Evolutionary conservation across 192 early-diverging fungal species (phyloP), one percentile per base, ranked within the genome.

Genomic region (Globomyces pollinis-pini): DNA sequence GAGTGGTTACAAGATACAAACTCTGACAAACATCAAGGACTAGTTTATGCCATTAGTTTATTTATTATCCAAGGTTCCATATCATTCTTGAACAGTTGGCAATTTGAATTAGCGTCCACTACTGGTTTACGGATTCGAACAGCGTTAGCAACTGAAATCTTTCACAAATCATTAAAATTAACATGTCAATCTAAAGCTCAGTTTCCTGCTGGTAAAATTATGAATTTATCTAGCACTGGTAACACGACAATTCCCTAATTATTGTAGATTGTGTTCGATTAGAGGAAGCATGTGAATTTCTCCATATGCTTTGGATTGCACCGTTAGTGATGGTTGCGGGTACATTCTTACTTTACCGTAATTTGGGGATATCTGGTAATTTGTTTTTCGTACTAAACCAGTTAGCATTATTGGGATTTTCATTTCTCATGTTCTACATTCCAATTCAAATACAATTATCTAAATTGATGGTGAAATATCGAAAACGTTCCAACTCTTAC

Each of bases 151-250:
- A 47, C 28, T 16, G 52, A 24, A 1, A 23, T 54, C 3, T 54
- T 9, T 24, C 2, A 31, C 2, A 54, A 54, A 15, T 35, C 38
- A 13, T 54, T 54, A 18, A 21, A 9, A 31, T 31, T 54, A 3
- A 26, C 52, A 21, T 16, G 35, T 8, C 20, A 54, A 39, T 18
- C 52, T 4, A 54, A 31, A 33, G 28, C 28, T 7, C 20, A 18
- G 7, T 54, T 26, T 31, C 28, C 52, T 11, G 52, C 52, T 7
- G 52, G 52, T 2, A 54, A 54, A 39, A 54, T 54, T 39, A 26
- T 54, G 3, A 54, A 54, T 24, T 23, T 54, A 39, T 35, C 38
- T 4, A 54, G 6, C 26, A 39, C 38, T 23, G 52, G 38, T 39
- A 38, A 23, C 3, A 5, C 12, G n/a, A n/a, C n/a, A n/a, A n/a